Base-by-base conservation (phyloP, 2,329 filamentous ascomycete species). In the Didymella pinodella region DNA sequence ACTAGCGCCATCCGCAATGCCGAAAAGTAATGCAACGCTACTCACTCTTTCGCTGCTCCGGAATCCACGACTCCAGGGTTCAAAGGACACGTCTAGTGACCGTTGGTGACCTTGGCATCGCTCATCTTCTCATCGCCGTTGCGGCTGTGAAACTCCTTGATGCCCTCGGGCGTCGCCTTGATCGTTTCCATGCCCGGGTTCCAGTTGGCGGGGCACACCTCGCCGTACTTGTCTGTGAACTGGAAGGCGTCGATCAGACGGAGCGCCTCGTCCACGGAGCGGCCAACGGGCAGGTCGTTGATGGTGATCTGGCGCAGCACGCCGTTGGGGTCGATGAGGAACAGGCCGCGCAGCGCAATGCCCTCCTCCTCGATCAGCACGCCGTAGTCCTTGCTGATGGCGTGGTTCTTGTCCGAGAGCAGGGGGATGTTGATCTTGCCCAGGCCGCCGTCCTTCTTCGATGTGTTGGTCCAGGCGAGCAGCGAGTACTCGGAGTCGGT, bases 241-340 rank as follows among this genome's bases (percentile, higher is more conserved):
- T 81, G 77, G 67, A 84, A 80, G 26, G 82, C 82, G 60, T 84
- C 82, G 53, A 84, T 75, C 32, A 84, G 74, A 38, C 87, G 85
- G 66, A 88, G 80, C 2, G 85, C 84, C 78, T 89, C 87, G 71
- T 88, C 85, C 54, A 89, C 87, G 65, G 84, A 83, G 65, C 87
- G 85, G 60, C 87, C 86, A 63, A 89, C 86, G 61, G 86, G 85
- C 31, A 88, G 81, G 68, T 89, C 86, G 77, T 88, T 88, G 79
- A 88, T 80, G 62, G 86, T 88, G 74, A 88, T 86, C 81, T 86
- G 85, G 63, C 86, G 78, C 26, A 89, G 79, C 28, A 82, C 75
- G 54, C 86, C 86, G 75, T 85, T 84, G 59, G 86, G 86, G 72
- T 89, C 87, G 68, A 89, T 88, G 77, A 89, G 82, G 80, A 89